Evolutionary conservation across 176 grass and related monocot species (phyloP).

Genomic region (Oryza meyeriana): DNA sequence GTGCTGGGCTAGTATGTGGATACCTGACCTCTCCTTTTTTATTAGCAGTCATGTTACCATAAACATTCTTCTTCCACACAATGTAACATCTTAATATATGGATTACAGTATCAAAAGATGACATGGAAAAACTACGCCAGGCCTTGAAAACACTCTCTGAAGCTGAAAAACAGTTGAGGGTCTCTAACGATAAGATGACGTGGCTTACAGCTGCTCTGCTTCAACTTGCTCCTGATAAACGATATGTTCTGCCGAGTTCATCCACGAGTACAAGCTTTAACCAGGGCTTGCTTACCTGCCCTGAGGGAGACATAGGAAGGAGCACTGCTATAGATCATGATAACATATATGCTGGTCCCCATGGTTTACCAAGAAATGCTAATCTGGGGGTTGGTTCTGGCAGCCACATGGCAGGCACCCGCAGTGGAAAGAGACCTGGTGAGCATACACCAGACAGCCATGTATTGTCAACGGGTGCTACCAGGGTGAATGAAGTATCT

Average conservation of each 20-base stretch:
- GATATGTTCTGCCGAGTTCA: slow-evolving; percentile 68
- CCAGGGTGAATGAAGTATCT: slow-evolving; percentile 41
- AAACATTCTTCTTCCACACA: slow-evolving; percentile 15
- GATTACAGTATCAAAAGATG: slow-evolving; percentile 86
- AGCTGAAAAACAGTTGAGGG: slow-evolving; percentile 95
- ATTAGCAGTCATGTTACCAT: slow-evolving; percentile 1
- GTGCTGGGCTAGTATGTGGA: neutral
- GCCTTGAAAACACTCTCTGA: slow-evolving; percentile 86
- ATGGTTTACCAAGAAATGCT: slow-evolving; percentile 29
- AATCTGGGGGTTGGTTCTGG: slow-evolving; percentile 20
- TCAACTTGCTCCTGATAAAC: slow-evolving; percentile 93
- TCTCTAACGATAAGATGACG: slow-evolving; percentile 92
- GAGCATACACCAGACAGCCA: slow-evolving; percentile 40
- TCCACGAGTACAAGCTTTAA: slow-evolving; percentile 58
- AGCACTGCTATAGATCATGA: slow-evolving; percentile 23
- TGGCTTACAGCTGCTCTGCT: slow-evolving; percentile 98
- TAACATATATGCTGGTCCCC: slow-evolving; percentile 25
- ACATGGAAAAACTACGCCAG: slow-evolving; percentile 82
- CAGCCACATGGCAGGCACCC: slow-evolving; percentile 11
- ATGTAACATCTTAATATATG: slow-evolving; percentile 36
- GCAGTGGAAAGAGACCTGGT: slow-evolving; percentile 18
- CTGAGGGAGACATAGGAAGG: slow-evolving; percentile 28
- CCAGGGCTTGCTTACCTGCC: slow-evolving; percentile 22
- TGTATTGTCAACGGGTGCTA: slow-evolving; percentile 29
- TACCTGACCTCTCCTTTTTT: neutral